phyloP scores from a whole-genome alignment of 352 stramenopile genomes.

The Pythium rishiriense region DNA sequence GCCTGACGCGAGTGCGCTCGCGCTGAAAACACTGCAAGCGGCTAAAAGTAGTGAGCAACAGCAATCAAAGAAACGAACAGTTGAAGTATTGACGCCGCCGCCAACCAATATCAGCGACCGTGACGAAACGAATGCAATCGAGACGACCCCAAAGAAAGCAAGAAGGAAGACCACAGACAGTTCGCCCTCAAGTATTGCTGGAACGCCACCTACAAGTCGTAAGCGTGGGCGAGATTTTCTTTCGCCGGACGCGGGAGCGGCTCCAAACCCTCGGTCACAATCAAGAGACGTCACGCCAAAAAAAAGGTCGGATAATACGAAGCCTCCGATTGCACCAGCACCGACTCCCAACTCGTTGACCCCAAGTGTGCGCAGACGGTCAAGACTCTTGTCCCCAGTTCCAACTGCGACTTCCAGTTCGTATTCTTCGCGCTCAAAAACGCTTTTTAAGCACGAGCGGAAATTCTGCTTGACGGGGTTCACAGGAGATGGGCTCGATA shows the following conservation, averaged over 20 bases:
- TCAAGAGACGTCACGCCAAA: constrained; percentile 20
- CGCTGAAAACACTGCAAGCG: constrained; percentile 31
- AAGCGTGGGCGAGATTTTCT: constrained; percentile 34
- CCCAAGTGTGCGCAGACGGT: constrained; percentile 49
- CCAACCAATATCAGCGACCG: not conserved
- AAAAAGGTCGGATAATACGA: constrained; percentile 9
- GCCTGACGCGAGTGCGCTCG: constrained; percentile 32
- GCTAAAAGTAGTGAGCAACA: constrained; percentile 19
- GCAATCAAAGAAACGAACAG: not conserved
- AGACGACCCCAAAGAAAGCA: constrained; percentile 24
- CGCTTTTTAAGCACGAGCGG: constrained; percentile 73
- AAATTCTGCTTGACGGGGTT: constrained; percentile 82
- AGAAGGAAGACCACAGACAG: not conserved
- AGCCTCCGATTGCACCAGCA: constrained; percentile 8
- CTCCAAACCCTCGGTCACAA: not conserved
- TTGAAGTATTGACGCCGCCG: too few relatives aligned
- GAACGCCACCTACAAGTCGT: constrained; percentile 20
- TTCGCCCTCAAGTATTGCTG: not conserved
- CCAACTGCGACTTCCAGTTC: constrained; percentile 37
- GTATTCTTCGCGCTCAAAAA: constrained; percentile 51
- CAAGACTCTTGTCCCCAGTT: constrained; percentile 46
- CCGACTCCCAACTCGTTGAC: constrained; percentile 28
- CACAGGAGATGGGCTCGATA: constrained; percentile 45
- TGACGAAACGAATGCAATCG: not conserved
- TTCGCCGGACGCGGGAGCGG: constrained; percentile 31